A percentile compares a stretch with the other conserved stretches of the same genome.
These are phyloP conservation scores for Nannochloris sp. DNA, from an alignment of 139 green algal genomes.

Conservation along the genomic window DNA sequence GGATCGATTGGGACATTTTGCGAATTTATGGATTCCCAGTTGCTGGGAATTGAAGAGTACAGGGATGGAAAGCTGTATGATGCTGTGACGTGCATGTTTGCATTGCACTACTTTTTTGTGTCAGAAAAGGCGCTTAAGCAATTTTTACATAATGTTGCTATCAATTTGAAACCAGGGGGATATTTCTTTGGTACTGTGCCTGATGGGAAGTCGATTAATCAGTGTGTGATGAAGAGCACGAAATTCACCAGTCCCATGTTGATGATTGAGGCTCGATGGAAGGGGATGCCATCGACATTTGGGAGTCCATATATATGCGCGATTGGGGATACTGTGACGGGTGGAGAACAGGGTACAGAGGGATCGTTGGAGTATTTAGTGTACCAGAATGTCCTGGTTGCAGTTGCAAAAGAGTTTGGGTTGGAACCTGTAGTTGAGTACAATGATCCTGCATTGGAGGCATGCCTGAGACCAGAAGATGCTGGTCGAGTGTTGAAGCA, in stretches of 20 bases:
- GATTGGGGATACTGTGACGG: constrained; percentile 74
- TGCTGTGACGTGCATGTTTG: constrained; percentile 87
- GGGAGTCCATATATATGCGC: constrained; percentile 58
- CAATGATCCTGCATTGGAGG: constrained; percentile 20
- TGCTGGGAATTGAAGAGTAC: constrained; percentile 34
- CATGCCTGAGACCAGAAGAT: constrained; percentile 46
- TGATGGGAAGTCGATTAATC: constrained; percentile 57
- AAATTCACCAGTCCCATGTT: constrained; percentile 44
- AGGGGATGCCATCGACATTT: constrained; percentile 37
- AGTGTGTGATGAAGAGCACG: constrained; percentile 9
- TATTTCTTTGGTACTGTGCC: constrained; percentile 79
- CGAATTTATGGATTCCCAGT: constrained; percentile 30
- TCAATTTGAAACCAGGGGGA: constrained; percentile 70
- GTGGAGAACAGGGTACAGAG: constrained; percentile 34
- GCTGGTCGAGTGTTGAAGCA: constrained; percentile 49
- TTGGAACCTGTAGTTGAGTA: constrained; percentile 50
- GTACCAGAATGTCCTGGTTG: constrained; percentile 49
- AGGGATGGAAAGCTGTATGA: constrained; percentile 41
- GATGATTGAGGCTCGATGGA: constrained; percentile 50
- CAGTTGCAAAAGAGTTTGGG: constrained; percentile 38
- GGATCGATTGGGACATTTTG: constrained; percentile 11
- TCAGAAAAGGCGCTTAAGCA: constrained; percentile 45
- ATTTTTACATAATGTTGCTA: constrained; percentile 72
- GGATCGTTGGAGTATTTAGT: constrained; percentile 76
- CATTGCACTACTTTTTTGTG: constrained; percentile 91